A percentile compares a stretch with the other conserved stretches of the same genome.
phyloP scores from a whole-genome alignment of 2,329 filamentous ascomycete genomes.

The Trichothecium sympodiale region DNA sequence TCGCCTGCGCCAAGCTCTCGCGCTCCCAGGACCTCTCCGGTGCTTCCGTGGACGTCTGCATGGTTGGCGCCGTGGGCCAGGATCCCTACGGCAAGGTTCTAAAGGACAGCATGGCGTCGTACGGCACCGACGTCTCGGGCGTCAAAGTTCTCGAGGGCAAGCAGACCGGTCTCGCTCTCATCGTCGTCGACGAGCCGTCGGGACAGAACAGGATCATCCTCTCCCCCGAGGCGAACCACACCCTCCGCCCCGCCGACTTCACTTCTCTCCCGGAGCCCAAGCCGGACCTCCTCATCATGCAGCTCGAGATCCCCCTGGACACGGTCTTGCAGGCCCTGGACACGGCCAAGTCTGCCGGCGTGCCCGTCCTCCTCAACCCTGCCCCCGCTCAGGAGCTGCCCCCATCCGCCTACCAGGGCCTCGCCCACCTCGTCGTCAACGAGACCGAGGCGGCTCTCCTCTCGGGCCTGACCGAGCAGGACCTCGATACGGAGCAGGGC shows the following conservation, averaged over 20 bases:
- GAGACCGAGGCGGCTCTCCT: slow-evolving; percentile 79
- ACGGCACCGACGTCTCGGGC: slow-evolving; percentile 50
- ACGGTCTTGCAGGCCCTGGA: slow-evolving; percentile 53
- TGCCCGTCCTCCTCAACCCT: slow-evolving; percentile 72
- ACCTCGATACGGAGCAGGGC: slow-evolving; percentile 34
- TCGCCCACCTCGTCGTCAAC: slow-evolving; percentile 78
- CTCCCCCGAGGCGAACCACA: slow-evolving; percentile 59
- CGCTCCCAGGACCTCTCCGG: slow-evolving; percentile 31
- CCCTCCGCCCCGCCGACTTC: slow-evolving; percentile 26
- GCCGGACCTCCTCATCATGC: slow-evolving; percentile 60
- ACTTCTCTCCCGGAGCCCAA: slow-evolving; percentile 18
- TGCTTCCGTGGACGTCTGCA: slow-evolving; percentile 39
- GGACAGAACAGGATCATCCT: slow-evolving; percentile 71
- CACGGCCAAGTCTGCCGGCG: slow-evolving; percentile 31
- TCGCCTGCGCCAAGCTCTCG: slow-evolving; percentile 76
- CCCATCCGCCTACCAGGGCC: slow-evolving; percentile 48
- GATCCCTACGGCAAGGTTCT: slow-evolving; percentile 55
- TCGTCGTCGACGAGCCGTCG: slow-evolving; percentile 61
- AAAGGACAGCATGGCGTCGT: slow-evolving; percentile 42
- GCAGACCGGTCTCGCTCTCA: slow-evolving; percentile 62
- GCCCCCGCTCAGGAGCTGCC: slow-evolving; percentile 66
- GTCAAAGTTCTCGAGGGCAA: slow-evolving; percentile 31
- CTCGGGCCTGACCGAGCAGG: slow-evolving; percentile 39
- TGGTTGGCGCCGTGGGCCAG: slow-evolving; percentile 64
- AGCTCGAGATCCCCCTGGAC: slow-evolving; percentile 63